These are phyloP conservation scores for Elaeis oleifera DNA, from an alignment of 202 grass and related monocot species.

Conservation along the genomic window DNA sequence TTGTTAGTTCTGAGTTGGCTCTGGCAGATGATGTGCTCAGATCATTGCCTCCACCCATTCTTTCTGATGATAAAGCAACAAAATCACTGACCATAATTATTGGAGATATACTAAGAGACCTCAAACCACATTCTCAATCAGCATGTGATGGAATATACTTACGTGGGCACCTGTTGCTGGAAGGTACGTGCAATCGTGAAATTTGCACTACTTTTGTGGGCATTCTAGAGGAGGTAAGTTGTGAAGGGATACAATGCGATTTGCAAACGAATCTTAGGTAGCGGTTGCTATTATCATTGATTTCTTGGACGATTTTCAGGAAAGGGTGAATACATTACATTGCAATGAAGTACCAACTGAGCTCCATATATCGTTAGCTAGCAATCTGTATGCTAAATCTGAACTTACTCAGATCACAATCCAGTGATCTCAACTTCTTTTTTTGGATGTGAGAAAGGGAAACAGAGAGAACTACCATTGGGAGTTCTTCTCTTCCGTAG, in stretches of 20 bases:
- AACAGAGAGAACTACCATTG: too few relatives aligned
- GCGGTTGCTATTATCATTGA: conserved; percentile 30
- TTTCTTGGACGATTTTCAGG: conserved; percentile 54
- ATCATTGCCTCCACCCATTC: conserved; percentile 68
- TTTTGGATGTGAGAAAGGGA: conserved; percentile 43
- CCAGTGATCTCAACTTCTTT: conserved; percentile 50
- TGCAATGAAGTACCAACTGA: conserved; percentile 23
- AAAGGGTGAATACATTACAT: conserved; percentile 27
- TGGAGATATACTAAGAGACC: conserved; percentile 39
- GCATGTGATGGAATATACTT: conserved; percentile 80
- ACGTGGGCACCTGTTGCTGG: conserved; percentile 76
- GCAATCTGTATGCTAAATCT: conserved; percentile 27
- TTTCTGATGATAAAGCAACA: conserved; percentile 58
- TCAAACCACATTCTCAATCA: conserved; percentile 56
- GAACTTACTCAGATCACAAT: conserved; percentile 34
- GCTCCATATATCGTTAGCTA: conserved; percentile 15
- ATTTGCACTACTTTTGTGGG: conserved; percentile 47
- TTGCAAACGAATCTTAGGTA: conserved; percentile 31
- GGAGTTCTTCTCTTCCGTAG: too few relatives aligned
- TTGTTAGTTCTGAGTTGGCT: conserved; percentile 70
- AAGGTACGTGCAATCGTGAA: conserved; percentile 54
- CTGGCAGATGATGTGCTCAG: conserved; percentile 73
- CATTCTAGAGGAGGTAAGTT: conserved; percentile 52
- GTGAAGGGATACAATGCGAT: conserved; percentile 40
- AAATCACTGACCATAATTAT: conserved; percentile 24